phyloP scores from a whole-genome alignment of 2,329 filamentous ascomycete genomes.

The Hypoxylon rubiginosum region DNA sequence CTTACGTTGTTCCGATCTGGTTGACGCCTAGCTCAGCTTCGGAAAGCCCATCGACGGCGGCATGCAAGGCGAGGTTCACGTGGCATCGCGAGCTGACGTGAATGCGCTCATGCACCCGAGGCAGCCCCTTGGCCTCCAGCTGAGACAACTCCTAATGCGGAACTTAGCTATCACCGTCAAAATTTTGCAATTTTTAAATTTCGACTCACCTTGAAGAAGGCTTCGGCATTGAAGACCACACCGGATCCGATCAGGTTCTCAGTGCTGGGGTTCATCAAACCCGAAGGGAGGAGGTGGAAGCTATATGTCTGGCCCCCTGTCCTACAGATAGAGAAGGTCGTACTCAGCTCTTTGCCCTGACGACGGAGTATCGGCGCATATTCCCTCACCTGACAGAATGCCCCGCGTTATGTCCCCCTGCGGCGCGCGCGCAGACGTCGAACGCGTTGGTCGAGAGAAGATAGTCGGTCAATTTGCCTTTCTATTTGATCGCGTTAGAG shows the following conservation, averaged over 20 bases:
- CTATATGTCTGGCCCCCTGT: constrained; percentile 1
- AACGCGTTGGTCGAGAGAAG: constrained; percentile 1
- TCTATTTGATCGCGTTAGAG: neutral
- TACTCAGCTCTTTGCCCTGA: neutral
- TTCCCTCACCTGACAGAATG: constrained; percentile 29
- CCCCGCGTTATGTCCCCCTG: constrained; percentile 30
- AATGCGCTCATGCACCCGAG: constrained; percentile 10
- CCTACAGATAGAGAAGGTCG: neutral
- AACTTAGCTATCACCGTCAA: neutral
- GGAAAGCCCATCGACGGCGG: constrained; percentile 28
- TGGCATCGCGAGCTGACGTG: constrained; percentile 15
- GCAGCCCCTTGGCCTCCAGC: constrained; percentile 19
- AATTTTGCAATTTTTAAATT: neutral
- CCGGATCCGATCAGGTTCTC: constrained; percentile 67
- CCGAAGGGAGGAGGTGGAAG: constrained; percentile 65
- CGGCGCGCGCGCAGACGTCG: neutral
- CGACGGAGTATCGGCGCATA: constrained; percentile 18
- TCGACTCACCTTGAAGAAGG: constrained; percentile 22
- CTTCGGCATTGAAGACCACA: constrained; percentile 24
- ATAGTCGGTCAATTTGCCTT: constrained; percentile 3
- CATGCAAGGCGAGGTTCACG: constrained; percentile 21
- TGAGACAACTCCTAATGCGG: constrained; percentile 1
- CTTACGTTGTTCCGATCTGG: constrained; percentile 3
- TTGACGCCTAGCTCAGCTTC: constrained; percentile 18
- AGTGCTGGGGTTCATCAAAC: constrained; percentile 68